Conservation (phyloP, 176 grass and related monocot genomes). For the Bromus sterilis region DNA sequence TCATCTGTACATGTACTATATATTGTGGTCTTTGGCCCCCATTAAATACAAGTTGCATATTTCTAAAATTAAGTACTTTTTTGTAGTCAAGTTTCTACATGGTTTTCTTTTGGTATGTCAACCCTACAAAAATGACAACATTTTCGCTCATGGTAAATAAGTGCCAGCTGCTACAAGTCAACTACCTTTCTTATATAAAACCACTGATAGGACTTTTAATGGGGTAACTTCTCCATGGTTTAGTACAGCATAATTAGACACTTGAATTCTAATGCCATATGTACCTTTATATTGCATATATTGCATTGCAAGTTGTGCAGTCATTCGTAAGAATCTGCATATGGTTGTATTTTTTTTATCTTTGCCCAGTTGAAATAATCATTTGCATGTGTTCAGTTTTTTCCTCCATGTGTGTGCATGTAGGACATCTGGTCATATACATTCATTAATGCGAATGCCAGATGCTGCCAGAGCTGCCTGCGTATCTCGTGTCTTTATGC, state of each 20-base stretch:
- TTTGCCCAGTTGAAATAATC: background rate
- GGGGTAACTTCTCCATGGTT: background rate
- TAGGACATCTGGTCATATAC: conserved; percentile 7
- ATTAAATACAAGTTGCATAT: too few species aligned
- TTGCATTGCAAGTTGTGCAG: too few species aligned
- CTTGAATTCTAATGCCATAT: background rate
- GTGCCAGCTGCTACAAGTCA: too few species aligned
- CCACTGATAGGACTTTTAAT: background rate
- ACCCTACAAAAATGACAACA: too few species aligned
- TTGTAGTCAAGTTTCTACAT: too few species aligned
- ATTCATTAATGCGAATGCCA: background rate
- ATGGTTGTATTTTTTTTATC: too few species aligned
- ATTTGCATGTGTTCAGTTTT: background rate
- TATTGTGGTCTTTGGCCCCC: too few species aligned
- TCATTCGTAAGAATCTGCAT: too few species aligned
- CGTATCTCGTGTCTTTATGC: background rate
- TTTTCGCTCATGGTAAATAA: too few species aligned
- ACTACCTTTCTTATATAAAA: background rate
- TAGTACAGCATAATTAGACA: background rate
- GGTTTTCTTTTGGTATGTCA: too few species aligned
- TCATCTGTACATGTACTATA: too few species aligned
- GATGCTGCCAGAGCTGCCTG: background rate
- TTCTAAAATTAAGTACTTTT: too few species aligned
- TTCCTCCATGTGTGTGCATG: background rate
- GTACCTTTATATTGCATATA: background rate